Evolutionary conservation across 768 basidiomycete species (phyloP).

Genomic region (Xerocomellus chrysenteron): DNA sequence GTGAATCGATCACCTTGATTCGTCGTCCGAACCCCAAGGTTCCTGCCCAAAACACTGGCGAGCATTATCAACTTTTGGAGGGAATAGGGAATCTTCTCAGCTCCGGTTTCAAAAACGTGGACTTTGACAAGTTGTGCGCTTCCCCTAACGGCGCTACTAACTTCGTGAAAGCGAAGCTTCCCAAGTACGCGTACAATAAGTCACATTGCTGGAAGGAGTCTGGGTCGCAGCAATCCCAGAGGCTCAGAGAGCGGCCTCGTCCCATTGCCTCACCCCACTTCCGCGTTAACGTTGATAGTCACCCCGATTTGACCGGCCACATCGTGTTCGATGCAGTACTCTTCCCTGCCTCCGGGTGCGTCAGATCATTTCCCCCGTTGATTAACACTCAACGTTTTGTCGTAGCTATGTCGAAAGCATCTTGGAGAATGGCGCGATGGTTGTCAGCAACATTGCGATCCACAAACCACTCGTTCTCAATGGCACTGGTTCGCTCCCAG

Average conservation of each 20-base stretch:
- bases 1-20: slow-evolving; percentile 28
- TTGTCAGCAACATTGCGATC: slow-evolving; percentile 26
- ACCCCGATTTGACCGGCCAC: slow-evolving; percentile 43
- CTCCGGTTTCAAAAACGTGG: slow-evolving; percentile 30
- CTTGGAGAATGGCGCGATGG: slow-evolving; percentile 35
- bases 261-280: slow-evolving; percentile 38
- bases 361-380: slow-evolving; percentile 15
- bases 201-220: slow-evolving; percentile 29
- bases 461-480: slow-evolving; percentile 31
- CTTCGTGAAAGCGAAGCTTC: slow-evolving; percentile 27
- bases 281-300: slow-evolving; percentile 33
- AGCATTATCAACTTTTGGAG: slow-evolving; percentile 33
- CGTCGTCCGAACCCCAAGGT: slow-evolving; percentile 34
- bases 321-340: slow-evolving; percentile 45
- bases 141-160: slow-evolving; percentile 17
- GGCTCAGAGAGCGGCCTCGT: slow-evolving; percentile 29
- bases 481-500: slow-evolving; percentile 14
- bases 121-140: slow-evolving; percentile 29
- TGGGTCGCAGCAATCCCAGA: slow-evolving; percentile 20
- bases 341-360: slow-evolving; percentile 46
- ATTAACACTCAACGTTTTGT: not conserved
- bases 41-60: slow-evolving; percentile 33
- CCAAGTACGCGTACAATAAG: slow-evolving; percentile 33
- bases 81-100: slow-evolving; percentile 32
- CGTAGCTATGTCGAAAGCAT: slow-evolving; percentile 29